These are phyloP conservation scores for Xerocomus spinulosus DNA, from an alignment of 768 basidiomycete species.

Conservation along the genomic window DNA sequence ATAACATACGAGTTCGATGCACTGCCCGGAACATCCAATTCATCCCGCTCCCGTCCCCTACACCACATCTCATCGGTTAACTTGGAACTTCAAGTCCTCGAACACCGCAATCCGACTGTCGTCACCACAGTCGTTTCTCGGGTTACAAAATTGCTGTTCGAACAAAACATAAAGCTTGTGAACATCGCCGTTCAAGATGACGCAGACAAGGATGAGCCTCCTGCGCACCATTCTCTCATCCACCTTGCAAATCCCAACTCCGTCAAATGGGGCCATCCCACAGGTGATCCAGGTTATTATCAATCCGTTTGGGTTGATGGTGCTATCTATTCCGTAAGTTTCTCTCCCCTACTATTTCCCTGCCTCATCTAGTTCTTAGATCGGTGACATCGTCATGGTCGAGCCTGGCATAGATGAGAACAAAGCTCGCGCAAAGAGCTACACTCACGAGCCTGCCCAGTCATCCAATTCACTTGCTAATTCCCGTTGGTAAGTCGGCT, in stretches of 20 bases:
- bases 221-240: constrained; percentile 13
- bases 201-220: constrained; percentile 13
- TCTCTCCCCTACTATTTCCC: not conserved
- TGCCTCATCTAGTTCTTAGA: constrained; percentile 33
- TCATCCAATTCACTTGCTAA: constrained; percentile 56
- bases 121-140: constrained; percentile 46
- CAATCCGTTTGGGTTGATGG: constrained; percentile 52
- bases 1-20: constrained; percentile 22
- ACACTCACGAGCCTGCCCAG: constrained; percentile 36
- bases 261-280: constrained; percentile 33
- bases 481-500: constrained; percentile 48
- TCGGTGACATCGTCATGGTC: constrained; percentile 62
- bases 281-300: constrained; percentile 34
- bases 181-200: constrained; percentile 31
- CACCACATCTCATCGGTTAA: constrained; percentile 7
- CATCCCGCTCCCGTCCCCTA: constrained; percentile 17
- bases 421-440: constrained; percentile 37
- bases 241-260: constrained; percentile 29
- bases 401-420: constrained; percentile 51
- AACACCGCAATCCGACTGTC: constrained; percentile 34
- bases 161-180: constrained; percentile 39
- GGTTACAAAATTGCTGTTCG: constrained; percentile 45
- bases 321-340: constrained; percentile 48
- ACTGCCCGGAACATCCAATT: constrained; percentile 3
- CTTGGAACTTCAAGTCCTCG: constrained; percentile 33